Base-by-base conservation (phyloP, 306 rosid species). In the Cajanus cajan region DNA sequence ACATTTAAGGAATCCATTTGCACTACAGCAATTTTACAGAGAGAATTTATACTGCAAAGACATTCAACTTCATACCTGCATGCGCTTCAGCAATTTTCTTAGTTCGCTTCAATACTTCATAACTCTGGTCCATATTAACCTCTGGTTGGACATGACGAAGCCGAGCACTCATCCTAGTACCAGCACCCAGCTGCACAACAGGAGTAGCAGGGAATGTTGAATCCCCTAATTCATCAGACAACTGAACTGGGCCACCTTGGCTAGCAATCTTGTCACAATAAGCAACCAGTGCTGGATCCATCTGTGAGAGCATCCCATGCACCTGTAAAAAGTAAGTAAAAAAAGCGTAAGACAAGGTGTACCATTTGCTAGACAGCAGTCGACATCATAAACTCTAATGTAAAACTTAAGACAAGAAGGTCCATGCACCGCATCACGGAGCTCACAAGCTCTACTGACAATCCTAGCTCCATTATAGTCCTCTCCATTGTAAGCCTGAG, bases 251-350 rank as follows among this genome's bases (percentile, higher is more conserved):
- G 81, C 98, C 98, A 61, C 98, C 98, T 84, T 95, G 87, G 76
- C 89, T 85, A 70, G 90, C 90, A 82, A 95, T 88, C 90, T 92
- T 92, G 80, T 95, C 98, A 54, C 98, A 95, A 78, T 79, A 90
- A 66, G 90, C 90, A 81, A 84, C 84, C 79, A 95, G 86, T 13
- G 98, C 98, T 37, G 94, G 98, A 83, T 95, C 98, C 97, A 95
- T 95, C 85, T 95, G 98, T 52, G 98, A 85, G 66, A 95, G 90
- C 98, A 95, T 95, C 50, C 98, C 98, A 10, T 92, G 90, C 77
- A 95, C 98, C 98, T 92, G 82, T 45, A 68, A 61, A 69, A 61
- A 58, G 63, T 4, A 15, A 51, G 5, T n/a, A 36, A 51, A 50
- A 41, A n/a, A 70, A 3, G 74, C 64, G 74, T 34, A 75, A 62